Percentiles rank a stretch among this genome's conserved stretches.
Conservation (phyloP, 306 rosid species). For the Benincasa hispida region DNA sequence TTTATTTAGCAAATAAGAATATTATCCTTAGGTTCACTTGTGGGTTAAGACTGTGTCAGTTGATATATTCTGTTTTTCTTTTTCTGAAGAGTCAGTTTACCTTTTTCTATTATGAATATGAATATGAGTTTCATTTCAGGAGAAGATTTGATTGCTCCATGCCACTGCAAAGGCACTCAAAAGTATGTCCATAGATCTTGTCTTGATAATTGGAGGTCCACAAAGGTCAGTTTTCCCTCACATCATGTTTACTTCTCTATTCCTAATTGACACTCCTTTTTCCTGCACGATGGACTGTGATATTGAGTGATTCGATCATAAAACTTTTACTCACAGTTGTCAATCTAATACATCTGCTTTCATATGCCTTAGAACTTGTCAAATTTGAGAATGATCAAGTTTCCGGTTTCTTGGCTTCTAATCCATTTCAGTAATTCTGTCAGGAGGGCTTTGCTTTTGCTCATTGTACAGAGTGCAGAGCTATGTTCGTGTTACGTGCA, state of each 20-base stretch:
- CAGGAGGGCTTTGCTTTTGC: conserved; percentile 99
- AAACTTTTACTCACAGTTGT: neutral
- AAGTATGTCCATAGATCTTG: conserved; percentile 88
- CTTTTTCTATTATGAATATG: neutral
- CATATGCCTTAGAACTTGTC: neutral
- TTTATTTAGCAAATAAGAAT: neutral
- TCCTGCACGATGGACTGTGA: neutral
- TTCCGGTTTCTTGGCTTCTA: conserved; percentile 5
- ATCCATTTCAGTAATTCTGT: conserved; percentile 12
- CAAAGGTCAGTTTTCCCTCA: conserved; percentile 44
- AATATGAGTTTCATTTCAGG: conserved; percentile 33
- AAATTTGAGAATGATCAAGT: neutral
- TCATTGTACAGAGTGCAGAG: conserved; percentile 97
- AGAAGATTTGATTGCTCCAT: conserved; percentile 89
- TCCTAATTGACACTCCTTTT: neutral
- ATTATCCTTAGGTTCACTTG: neutral
- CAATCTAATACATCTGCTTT: neutral
- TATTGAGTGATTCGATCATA: neutral
- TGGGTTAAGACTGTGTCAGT: neutral
- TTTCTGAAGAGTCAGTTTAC: neutral
- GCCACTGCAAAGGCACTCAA: conserved; percentile 98
- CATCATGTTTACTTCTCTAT: neutral
- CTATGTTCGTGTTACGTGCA: conserved; percentile 71
- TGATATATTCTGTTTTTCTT: neutral
- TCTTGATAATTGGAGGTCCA: conserved; percentile 98